Conservation (phyloP, 495 filamentous ascomycete species). For the Lepraria neglecta region DNA sequence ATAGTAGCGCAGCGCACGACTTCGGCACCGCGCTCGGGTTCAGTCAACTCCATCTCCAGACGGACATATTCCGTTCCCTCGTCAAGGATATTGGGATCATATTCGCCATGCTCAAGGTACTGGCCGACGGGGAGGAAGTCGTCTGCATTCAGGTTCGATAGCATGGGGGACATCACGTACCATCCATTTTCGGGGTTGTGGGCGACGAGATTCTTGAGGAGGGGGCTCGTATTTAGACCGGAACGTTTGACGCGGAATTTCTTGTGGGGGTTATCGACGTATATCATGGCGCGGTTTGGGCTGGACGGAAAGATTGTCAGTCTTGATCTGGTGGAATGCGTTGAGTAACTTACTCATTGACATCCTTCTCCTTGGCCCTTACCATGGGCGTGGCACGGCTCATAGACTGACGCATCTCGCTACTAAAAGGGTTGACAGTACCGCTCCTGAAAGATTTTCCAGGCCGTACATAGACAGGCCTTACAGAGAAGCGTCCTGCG, state of each 20-base stretch:
- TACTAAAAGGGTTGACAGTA: not conserved
- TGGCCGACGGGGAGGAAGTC: slow-evolving; percentile 20
- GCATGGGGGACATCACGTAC: slow-evolving; percentile 22
- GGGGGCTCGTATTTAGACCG: slow-evolving; percentile 10
- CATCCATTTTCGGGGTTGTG: slow-evolving; percentile 9
- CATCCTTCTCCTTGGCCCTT: not conserved
- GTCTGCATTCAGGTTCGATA: slow-evolving; percentile 5
- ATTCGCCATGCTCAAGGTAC: slow-evolving; percentile 21
- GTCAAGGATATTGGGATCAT: slow-evolving; percentile 20
- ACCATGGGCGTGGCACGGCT: not conserved
- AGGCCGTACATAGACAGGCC: not conserved
- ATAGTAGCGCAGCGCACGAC: slow-evolving; percentile 15
- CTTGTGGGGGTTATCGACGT: slow-evolving; percentile 19
- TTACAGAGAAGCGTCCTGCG: not conserved
- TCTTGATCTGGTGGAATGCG: not conserved
- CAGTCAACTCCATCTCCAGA: slow-evolving; percentile 3
- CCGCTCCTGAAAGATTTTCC: not conserved
- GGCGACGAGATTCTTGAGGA: not conserved
- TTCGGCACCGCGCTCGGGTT: not conserved
- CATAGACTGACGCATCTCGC: not conserved
- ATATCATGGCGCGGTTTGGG: slow-evolving; percentile 16
- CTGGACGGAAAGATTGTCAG: slow-evolving; percentile 3
- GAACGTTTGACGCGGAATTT: slow-evolving; percentile 10
- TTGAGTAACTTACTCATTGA: slow-evolving; percentile 8
- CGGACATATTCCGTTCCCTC: slow-evolving; percentile 16